Evolutionary conservation across 2,329 filamentous ascomycete genomes (phyloP).

Genomic region (Talaromyces sp.): DNA sequence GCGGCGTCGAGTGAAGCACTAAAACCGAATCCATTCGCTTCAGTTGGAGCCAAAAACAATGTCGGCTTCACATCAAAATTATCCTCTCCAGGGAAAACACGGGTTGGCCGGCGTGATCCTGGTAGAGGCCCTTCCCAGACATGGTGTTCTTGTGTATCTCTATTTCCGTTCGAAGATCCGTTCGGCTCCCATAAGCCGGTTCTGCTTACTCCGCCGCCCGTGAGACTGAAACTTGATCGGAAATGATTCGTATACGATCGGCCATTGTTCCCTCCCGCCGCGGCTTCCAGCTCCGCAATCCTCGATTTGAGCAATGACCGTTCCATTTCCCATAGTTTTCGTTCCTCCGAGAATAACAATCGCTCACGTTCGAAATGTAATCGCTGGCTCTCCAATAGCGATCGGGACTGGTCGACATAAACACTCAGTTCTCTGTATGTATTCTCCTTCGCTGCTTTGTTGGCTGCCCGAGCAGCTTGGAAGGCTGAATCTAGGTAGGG

Average conservation of each 20-base stretch:
- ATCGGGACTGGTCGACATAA: conserved; percentile 43
- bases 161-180: not conserved
- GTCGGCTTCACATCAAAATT: conserved; percentile 23
- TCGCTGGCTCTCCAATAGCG: conserved; percentile 39
- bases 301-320: conserved; percentile 39
- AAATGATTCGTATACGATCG: not conserved
- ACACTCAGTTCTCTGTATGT: conserved; percentile 28
- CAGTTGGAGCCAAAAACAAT: conserved; percentile 27
- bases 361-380: conserved; percentile 40
- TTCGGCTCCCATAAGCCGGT: conserved; percentile 7
- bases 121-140: conserved; percentile 46
- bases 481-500: conserved; percentile 29
- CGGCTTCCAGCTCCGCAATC: conserved; percentile 41
- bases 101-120: conserved; percentile 35
- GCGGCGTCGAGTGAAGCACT: conserved; percentile 40
- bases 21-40: conserved; percentile 29
- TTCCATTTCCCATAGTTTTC: conserved; percentile 45
- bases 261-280: conserved; percentile 23
- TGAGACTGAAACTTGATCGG: conserved; percentile 3
- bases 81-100: conserved; percentile 41
- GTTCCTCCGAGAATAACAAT: conserved; percentile 41
- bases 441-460: conserved; percentile 5
- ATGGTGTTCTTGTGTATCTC: conserved; percentile 25
- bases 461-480: conserved; percentile 22
- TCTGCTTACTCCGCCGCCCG: conserved; percentile 1